Evolutionary conservation across 169 alveolate genomes (phyloP).

Genomic region (Cryptosporidium sp.): DNA sequence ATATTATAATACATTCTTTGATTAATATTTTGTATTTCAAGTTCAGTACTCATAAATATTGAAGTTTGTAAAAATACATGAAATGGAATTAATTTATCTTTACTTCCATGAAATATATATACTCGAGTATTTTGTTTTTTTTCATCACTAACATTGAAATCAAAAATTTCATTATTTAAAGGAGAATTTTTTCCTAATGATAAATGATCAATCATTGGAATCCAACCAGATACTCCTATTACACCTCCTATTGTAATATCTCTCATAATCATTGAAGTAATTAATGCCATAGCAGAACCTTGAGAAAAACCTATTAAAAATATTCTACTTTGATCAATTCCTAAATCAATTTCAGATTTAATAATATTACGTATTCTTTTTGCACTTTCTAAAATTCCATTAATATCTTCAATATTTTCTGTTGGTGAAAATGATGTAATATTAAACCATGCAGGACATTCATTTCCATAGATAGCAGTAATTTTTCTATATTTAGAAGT

Average conservation of each 20-base stretch:
- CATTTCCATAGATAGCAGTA: slow-evolving; percentile 30
- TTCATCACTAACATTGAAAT: slow-evolving; percentile 16
- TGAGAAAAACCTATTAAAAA: slow-evolving; percentile 60
- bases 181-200: slow-evolving; percentile 16
- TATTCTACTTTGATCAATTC: slow-evolving; percentile 26
- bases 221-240: slow-evolving; percentile 64
- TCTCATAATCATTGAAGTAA: slow-evolving; percentile 24
- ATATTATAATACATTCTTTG: slow-evolving; percentile 34
- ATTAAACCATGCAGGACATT: slow-evolving; percentile 71
- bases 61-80: slow-evolving; percentile 16
- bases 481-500: slow-evolving; percentile 30
- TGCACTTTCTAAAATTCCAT: slow-evolving; percentile 65
- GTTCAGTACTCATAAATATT: slow-evolving; percentile 13
- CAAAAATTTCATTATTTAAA: slow-evolving; percentile 25
- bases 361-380: slow-evolving; percentile 37
- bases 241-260: slow-evolving; percentile 53
- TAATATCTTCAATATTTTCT: slow-evolving; percentile 35
- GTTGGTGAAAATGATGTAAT: slow-evolving; percentile 15
- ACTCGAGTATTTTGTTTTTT: slow-evolving; percentile 7
- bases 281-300: slow-evolving; percentile 53
- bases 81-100: slow-evolving; percentile 23
- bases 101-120: slow-evolving; percentile 31
- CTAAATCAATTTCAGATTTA: slow-evolving; percentile 4
- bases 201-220: slow-evolving; percentile 26
- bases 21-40: slow-evolving; percentile 15